These are phyloP conservation scores for Bisporella sp. DNA, from an alignment of 2,329 filamentous ascomycete genomes.

Conservation along the genomic window DNA sequence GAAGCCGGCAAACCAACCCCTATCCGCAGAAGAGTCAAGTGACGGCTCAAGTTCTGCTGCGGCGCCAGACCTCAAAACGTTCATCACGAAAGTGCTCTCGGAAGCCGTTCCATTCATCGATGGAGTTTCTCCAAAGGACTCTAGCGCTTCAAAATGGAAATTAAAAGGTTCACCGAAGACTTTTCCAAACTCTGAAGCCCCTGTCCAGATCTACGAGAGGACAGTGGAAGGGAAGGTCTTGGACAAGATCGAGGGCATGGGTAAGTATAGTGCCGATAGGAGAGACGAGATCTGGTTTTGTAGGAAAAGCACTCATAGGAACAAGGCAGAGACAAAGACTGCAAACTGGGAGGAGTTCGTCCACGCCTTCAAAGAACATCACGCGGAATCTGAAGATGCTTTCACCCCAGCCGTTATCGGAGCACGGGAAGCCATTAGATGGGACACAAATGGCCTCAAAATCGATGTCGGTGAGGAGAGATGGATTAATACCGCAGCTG, in stretches of 20 bases:
- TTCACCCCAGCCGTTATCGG: slow-evolving; percentile 52
- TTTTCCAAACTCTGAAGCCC: slow-evolving; percentile 41
- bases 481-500: slow-evolving; percentile 43
- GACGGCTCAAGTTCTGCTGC: slow-evolving; percentile 8
- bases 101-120: slow-evolving; percentile 55
- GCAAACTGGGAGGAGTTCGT: slow-evolving; percentile 60
- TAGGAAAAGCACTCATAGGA: slow-evolving; percentile 54
- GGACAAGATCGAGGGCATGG: slow-evolving; percentile 28
- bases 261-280: slow-evolving; percentile 22
- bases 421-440: slow-evolving; percentile 33
- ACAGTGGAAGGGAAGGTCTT: slow-evolving; percentile 40
- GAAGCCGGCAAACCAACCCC: slow-evolving; percentile 8
- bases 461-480: slow-evolving; percentile 28
- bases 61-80: slow-evolving; percentile 33
- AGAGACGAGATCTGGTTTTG: slow-evolving; percentile 55
- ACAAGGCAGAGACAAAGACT: slow-evolving; percentile 42
- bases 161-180: slow-evolving; percentile 39
- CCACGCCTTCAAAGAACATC: slow-evolving; percentile 48
- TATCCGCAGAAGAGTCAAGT: slow-evolving; percentile 8
- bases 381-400: slow-evolving; percentile 47
- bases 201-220: slow-evolving; percentile 47
- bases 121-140: slow-evolving; percentile 39
- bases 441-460: slow-evolving; percentile 38
- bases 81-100: slow-evolving; percentile 46
- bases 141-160: slow-evolving; percentile 38